Evolutionary conservation across 495 filamentous ascomycete species (phyloP), one percentile per base, ranked within the genome.

Genomic region (Aspergillus affinis): DNA sequence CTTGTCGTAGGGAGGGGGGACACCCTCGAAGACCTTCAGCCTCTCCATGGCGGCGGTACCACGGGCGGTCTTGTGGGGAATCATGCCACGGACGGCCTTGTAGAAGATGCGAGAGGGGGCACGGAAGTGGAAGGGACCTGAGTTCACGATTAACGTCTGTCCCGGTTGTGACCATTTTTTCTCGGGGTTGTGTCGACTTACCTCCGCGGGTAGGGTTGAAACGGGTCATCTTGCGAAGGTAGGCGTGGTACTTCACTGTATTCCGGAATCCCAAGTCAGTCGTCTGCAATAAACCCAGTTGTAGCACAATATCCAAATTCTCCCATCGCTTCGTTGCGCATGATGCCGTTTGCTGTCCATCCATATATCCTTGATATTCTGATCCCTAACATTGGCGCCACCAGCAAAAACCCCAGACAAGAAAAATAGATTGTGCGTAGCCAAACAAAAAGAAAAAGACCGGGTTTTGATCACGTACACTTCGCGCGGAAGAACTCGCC

Each of bases 401-500:
- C 36, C 36, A 13, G n/a, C 36, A 41, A 15, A 41, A 15, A 2
- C 12, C 36, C 36, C 36, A 2, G 1, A 17, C 36, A 13, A 13
- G 12, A 15, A 41, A 41, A 41, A 41, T 41, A 41, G 36, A 15
- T 41, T 41, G 36, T 45, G 46, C 50, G 48, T 51, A 26, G 65
- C 48, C 48, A 60, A 48, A 54, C 44, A 55, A 59, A 32, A 51
- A 48, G 44, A 57, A 62, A 54, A 15, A 61, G 45, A 58, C 23
- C 52, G 55, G 57, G 54, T 72, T 54, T 64, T 57, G 63, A 61
- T 65, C 77, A 93, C 94, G 81, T 95, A 98, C 94, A 88, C 87
- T 98, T 98, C 71, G 93, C 88, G 73, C 94, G 91, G 88, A 98
- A 98, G 90, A 98, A 98, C 84, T 97, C 94, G 83, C 94, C 94